Evolutionary conservation across 1,139 yeast genomes (phyloP).

Genomic region (Eremothecium coryli): DNA sequence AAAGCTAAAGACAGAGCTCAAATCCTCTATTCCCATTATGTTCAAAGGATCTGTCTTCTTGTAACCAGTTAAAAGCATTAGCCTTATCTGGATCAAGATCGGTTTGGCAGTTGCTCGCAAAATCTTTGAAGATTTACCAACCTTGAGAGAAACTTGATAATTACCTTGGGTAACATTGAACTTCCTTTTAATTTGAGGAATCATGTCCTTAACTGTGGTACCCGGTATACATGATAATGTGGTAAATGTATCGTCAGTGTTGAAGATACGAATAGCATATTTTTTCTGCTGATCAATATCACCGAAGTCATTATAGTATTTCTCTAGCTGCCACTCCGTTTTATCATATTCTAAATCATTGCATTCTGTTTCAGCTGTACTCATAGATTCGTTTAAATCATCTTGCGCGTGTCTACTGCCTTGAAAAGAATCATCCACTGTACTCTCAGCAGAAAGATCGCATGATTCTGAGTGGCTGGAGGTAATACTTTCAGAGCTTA

Average conservation of each 20-base stretch:
- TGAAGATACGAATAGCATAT: slow-evolving; percentile 52
- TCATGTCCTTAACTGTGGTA: slow-evolving; percentile 67
- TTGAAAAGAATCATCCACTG: slow-evolving; percentile 4
- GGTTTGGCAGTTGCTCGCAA: slow-evolving; percentile 71
- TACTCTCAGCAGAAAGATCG: slow-evolving; percentile 3
- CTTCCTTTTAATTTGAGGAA: slow-evolving; percentile 61
- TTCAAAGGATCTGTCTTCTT: slow-evolving; percentile 64
- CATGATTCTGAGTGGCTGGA: slow-evolving; percentile 5
- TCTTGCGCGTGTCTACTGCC: slow-evolving; percentile 5
- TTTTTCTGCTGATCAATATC: slow-evolving; percentile 25
- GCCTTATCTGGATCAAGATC: slow-evolving; percentile 62
- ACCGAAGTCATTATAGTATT: slow-evolving; percentile 29
- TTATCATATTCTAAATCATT: slow-evolving; percentile 32
- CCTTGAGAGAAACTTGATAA: slow-evolving; percentile 68
- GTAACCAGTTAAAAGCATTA: slow-evolving; percentile 73
- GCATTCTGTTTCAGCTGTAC: slow-evolving; percentile 8
- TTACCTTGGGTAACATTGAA: slow-evolving; percentile 59
- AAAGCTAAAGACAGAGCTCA: slow-evolving; percentile 78
- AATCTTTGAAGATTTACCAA: slow-evolving; percentile 72
- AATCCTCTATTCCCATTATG: slow-evolving; percentile 78
- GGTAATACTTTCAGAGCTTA: slow-evolving; percentile 6
- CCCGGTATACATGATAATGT: slow-evolving; percentile 66
- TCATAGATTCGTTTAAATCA: slow-evolving; percentile 7
- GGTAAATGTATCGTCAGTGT: slow-evolving; percentile 74
- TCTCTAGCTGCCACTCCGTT: slow-evolving; percentile 29